A percentile compares a stretch with the other conserved stretches of the same genome.
Evolutionary conservation across 2,329 filamentous ascomycete genomes (phyloP).

Genomic region (Penicillium polonicum): DNA sequence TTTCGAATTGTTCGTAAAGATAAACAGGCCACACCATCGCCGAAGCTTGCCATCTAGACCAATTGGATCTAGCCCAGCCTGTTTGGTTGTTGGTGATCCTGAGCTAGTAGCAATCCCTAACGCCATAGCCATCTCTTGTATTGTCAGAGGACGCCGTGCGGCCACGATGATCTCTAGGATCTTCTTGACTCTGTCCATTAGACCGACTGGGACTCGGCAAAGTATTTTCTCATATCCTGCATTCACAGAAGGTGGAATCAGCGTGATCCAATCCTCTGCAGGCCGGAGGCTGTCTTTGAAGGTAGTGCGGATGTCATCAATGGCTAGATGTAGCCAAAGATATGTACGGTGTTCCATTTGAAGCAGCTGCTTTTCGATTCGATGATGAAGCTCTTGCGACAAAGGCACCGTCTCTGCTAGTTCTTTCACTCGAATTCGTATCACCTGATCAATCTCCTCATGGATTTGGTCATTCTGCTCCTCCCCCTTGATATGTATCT

Average conservation of each 20-base stretch:
- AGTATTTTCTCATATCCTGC: conserved; percentile 19
- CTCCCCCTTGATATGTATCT: conserved; percentile 4
- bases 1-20: conserved; percentile 14
- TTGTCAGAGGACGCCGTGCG: conserved; percentile 17
- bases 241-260: conserved; percentile 16
- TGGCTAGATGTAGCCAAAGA: conserved; percentile 22
- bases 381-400: neutral
- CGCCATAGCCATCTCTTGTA: conserved; percentile 14
- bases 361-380: conserved; percentile 15
- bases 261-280: conserved; percentile 3
- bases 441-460: conserved; percentile 14
- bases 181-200: conserved; percentile 1
- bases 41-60: too few relatives aligned
- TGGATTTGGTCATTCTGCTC: conserved; percentile 16
- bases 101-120: conserved; percentile 4
- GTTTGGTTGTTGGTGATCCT: too few relatives aligned
- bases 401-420: conserved; percentile 4
- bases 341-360: conserved; percentile 23
- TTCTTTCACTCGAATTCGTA: conserved; percentile 13
- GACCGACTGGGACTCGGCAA: neutral
- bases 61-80: too few relatives aligned
- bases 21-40: too few relatives aligned
- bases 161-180: conserved; percentile 16
- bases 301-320: conserved; percentile 12
- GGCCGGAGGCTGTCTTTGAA: conserved; percentile 11